A percentile compares a stretch with the other conserved stretches of the same genome.
phyloP scores from a whole-genome alignment of 1,139 yeast species.

The Martiniozyma asiatica region DNA sequence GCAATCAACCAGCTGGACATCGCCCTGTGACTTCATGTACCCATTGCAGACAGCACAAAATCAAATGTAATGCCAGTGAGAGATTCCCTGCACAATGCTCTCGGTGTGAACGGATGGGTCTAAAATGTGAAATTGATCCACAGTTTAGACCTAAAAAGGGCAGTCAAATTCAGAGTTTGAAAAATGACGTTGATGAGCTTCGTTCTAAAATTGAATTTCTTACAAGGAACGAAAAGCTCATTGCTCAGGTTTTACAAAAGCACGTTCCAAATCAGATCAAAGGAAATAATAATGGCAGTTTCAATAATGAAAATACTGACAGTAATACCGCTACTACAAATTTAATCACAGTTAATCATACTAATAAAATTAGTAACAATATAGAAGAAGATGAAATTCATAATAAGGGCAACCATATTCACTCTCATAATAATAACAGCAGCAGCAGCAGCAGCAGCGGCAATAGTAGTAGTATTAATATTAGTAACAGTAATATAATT shows the following conservation, averaged over 20 bases:
- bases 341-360: background rate
- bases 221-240: conserved; percentile 55
- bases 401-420: no score
- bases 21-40: conserved; percentile 90
- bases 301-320: background rate
- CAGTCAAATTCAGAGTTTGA: conserved; percentile 71
- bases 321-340: background rate
- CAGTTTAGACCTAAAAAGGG: conserved; percentile 87
- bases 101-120: conserved; percentile 68
- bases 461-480: no score
- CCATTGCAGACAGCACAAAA: conserved; percentile 89
- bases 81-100: conserved; percentile 75
- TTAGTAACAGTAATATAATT: no score
- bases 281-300: background rate
- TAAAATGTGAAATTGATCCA: conserved; percentile 84
- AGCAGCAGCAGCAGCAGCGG: no score
- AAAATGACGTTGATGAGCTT: conserved; percentile 76
- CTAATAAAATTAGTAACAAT: background rate
- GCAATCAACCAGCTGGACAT: conserved; percentile 42
- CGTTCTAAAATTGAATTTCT: conserved; percentile 67
- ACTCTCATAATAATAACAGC: no score
- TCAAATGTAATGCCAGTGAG: conserved; percentile 83
- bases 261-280: conserved; percentile 1
- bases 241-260: conserved; percentile 47
- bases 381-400: no score